Conservation (phyloP, 805 yeast species). For the Kluyveromyces dobzhanskii region DNA sequence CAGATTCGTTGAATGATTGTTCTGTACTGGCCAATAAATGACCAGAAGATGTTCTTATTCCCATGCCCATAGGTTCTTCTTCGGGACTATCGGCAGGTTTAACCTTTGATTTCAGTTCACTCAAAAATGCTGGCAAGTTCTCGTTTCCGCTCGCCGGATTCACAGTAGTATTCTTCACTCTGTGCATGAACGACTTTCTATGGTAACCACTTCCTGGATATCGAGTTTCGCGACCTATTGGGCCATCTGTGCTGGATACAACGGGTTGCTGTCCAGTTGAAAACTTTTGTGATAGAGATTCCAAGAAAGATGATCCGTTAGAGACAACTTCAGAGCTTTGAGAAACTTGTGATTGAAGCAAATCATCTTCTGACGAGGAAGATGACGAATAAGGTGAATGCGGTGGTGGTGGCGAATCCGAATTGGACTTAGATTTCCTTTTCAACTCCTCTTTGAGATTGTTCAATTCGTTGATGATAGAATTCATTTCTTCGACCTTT, state of each 20-base stretch:
- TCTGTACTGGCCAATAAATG: neutral
- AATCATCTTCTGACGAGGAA: constrained; percentile 9
- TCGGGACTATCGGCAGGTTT: neutral
- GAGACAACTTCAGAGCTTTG: constrained; percentile 10
- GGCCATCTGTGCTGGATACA: neutral
- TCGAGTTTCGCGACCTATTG: constrained; percentile 4
- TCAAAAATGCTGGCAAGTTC: constrained; percentile 13
- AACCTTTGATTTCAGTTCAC: constrained; percentile 20
- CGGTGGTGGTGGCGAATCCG: constrained; percentile 2
- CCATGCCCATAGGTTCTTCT: neutral
- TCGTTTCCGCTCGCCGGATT: neutral
- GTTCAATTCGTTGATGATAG: constrained; percentile 17
- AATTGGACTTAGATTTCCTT: constrained; percentile 3
- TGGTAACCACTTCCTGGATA: constrained; percentile 12
- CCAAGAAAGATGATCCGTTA: constrained; percentile 21
- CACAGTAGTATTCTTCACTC: constrained; percentile 17
- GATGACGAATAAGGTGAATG: constrained; percentile 5
- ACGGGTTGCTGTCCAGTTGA: constrained; percentile 20
- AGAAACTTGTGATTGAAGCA: constrained; percentile 7
- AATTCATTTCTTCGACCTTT: constrained; percentile 20
- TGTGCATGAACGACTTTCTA: constrained; percentile 22
- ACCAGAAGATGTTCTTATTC: neutral
- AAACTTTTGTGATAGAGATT: constrained; percentile 26
- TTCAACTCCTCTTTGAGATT: constrained; percentile 9
- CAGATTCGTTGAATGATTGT: too few relatives aligned